These are phyloP conservation scores for Arthrobotrys sinensis DNA, from an alignment of 2,329 filamentous ascomycete species.

Conservation along the genomic window DNA sequence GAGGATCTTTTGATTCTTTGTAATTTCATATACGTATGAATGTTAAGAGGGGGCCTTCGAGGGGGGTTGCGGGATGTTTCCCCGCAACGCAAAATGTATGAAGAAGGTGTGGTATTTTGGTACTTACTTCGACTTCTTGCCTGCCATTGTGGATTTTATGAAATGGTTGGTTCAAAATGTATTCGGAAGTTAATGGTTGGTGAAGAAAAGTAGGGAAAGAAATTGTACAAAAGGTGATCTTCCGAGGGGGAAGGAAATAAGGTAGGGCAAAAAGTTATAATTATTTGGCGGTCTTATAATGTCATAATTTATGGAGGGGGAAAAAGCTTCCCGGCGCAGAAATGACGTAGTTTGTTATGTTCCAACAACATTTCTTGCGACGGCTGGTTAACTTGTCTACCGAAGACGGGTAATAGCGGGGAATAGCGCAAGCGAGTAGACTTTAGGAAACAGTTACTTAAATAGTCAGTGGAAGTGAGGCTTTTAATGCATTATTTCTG, in stretches of 20 bases:
- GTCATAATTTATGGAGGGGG: not conserved
- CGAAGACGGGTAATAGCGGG: not conserved
- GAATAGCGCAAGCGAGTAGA: not conserved
- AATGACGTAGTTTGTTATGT: conserved; percentile 36
- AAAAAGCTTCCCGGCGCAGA: not conserved
- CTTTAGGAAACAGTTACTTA: no score
- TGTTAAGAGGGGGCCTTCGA: no score
- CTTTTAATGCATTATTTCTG: no score
- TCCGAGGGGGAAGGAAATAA: conserved; percentile 17
- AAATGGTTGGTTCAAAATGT: not conserved
- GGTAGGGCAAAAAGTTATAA: conserved; percentile 22
- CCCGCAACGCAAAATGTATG: conserved; percentile 9
- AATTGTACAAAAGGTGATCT: not conserved
- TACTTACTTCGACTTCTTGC: conserved; percentile 44
- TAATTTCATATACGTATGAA: no score
- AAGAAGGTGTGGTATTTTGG: conserved; percentile 38
- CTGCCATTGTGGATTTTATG: conserved; percentile 27
- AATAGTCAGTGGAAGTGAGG: no score
- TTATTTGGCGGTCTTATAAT: not conserved
- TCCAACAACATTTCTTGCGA: not conserved
- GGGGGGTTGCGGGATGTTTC: no score
- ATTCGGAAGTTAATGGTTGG: not conserved
- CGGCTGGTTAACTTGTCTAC: not conserved
- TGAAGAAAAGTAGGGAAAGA: not conserved
- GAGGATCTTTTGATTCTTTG: no score